Percentiles rank a stretch among this genome's conserved stretches.
Conservation (phyloP, 176 grass and related monocot species). For the Rhynchospora tenuis region DNA sequence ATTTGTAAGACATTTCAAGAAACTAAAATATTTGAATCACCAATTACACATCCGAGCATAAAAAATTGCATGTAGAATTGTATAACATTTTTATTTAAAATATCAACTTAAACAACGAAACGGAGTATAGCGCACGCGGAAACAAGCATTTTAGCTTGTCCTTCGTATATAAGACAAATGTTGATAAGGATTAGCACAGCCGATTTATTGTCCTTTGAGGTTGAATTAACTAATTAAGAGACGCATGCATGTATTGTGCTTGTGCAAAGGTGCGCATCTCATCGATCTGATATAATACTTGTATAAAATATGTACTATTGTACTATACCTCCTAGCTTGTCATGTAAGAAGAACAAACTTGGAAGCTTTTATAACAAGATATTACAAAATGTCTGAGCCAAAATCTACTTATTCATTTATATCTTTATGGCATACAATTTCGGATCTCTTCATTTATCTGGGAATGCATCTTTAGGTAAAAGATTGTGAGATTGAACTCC, state of each 20-base stretch:
- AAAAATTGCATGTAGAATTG: background rate
- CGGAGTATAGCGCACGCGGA: background rate
- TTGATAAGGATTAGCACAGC: background rate
- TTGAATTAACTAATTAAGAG: background rate
- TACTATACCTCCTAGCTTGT: background rate
- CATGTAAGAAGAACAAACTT: background rate
- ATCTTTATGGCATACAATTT: background rate
- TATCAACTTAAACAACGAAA: background rate
- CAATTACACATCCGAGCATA: background rate
- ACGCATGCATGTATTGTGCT: background rate
- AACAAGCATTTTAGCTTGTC: background rate
- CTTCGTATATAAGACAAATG: background rate
- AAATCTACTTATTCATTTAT: background rate
- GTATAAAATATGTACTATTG: background rate
- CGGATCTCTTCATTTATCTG: background rate
- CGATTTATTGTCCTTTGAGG: background rate
- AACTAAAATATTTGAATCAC: background rate
- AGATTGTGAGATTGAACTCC: conserved; percentile 37
- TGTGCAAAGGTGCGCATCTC: background rate
- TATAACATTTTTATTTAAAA: background rate
- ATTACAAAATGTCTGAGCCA: background rate
- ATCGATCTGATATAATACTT: background rate
- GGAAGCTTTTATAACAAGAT: background rate
- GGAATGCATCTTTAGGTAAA: conserved; percentile 42
- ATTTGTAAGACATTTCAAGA: no score